Evolutionary conservation across 2,329 filamentous ascomycete species (phyloP).

Genomic region (Neurospora sp.): DNA sequence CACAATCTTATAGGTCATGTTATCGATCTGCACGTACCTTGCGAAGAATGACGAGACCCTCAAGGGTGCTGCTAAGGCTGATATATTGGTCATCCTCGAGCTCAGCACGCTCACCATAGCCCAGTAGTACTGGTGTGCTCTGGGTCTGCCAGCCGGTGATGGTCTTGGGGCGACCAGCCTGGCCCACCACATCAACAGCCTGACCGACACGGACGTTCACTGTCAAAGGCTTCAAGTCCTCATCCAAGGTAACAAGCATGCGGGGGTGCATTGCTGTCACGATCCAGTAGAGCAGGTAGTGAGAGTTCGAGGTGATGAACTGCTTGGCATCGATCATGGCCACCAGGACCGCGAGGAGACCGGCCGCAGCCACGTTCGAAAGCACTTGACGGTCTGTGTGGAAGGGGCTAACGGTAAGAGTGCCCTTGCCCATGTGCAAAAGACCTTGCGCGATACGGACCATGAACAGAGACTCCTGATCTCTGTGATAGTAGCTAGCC

Average conservation of each 20-base stretch:
- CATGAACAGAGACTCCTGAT: slow-evolving; percentile 96
- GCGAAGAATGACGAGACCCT: slow-evolving; percentile 90
- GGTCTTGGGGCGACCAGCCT: slow-evolving; percentile 94
- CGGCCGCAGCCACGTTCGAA: slow-evolving; percentile 81
- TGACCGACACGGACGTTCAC: slow-evolving; percentile 97
- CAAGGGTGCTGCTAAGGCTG: slow-evolving; percentile 78
- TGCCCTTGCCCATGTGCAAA: slow-evolving; percentile 98
- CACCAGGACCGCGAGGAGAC: slow-evolving; percentile 80
- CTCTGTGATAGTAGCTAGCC: slow-evolving; percentile 95
- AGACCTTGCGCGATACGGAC: slow-evolving; percentile 96
- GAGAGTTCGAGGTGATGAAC: slow-evolving; percentile 56
- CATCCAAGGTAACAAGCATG: slow-evolving; percentile 92
- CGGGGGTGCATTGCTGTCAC: slow-evolving; percentile 94
- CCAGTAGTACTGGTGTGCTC: slow-evolving; percentile 90
- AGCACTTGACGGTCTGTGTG: slow-evolving; percentile 96
- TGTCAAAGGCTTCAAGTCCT: slow-evolving; percentile 84
- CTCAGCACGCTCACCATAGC: slow-evolving; percentile 93
- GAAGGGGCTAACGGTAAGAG: slow-evolving; percentile 93
- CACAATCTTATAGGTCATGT: slow-evolving; percentile 5
- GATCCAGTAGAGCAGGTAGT: slow-evolving; percentile 96
- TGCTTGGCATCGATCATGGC: slow-evolving; percentile 94
- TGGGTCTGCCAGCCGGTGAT: slow-evolving; percentile 99
- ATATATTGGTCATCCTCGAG: slow-evolving; percentile 97
- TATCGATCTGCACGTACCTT: slow-evolving; percentile 55
- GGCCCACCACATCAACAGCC: slow-evolving; percentile 94